Base-by-base conservation (phyloP, 768 basidiomycete genomes). In the Pleurotus giganteus region DNA sequence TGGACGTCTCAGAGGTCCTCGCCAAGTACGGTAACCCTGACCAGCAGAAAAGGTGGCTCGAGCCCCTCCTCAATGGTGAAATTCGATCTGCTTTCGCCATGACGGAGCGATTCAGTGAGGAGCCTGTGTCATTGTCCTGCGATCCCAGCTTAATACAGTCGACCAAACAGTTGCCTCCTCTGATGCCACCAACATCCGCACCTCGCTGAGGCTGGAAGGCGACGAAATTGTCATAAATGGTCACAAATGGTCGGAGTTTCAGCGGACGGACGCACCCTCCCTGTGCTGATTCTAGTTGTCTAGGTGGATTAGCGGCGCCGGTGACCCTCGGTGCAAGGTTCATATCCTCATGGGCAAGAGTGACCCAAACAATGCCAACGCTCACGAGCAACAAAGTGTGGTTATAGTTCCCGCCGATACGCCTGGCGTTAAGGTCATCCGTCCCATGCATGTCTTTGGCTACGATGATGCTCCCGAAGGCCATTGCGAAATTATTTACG, bases 241-340 rank as follows among this genome's bases (percentile, higher is more conserved):
- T 0, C 93, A 94, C 72, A 99, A 99, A 81, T 98, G 96, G 95
- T 91, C 55, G 21, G 66, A 58, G 23, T 31, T 27, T 34, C 21
- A 17, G 44, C 31, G 36, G n/a, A 52, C 6, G 7, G 13, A 37
- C 47, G 13, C 19, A 36, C 26, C 6, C 13, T 13, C 41, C 36
- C 4, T 4, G 21, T 29, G 50, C n/a, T 15, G 47, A 29, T 34
- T 7, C 15, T 21, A 15, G 13, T 26, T 21, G 9, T 42, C 21
- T 31, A 94, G 89, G 92, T 98, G 91, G 89, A 98, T 98, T 68
- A 94, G 92, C 26, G 95, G 95, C 47, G 96, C 95, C 5, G 94
- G 94, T 15, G 94, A 98, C 69, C 94, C 94, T 42, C 80, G 95
- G 57, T 89, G 88, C 57, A 84, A 82, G 55, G 61, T 98, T 9